Conservation (phyloP, 352 stramenopile species). For the Pythium aquatile region DNA sequence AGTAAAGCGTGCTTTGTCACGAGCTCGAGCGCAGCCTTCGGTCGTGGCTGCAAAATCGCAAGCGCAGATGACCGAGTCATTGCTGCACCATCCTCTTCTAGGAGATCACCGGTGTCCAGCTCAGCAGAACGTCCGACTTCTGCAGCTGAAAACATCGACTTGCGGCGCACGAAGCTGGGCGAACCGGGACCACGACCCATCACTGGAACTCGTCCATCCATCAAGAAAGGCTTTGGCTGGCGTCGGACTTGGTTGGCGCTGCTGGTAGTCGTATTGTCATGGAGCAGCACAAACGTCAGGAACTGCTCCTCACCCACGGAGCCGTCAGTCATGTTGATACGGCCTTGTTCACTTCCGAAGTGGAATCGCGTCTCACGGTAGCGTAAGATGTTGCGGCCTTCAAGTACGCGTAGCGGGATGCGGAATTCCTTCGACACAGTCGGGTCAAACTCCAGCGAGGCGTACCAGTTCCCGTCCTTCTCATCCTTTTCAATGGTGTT, state of each 20-base stretch:
- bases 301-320: slow-evolving; percentile 34
- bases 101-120: slow-evolving; percentile 17
- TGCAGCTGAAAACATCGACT: slow-evolving; percentile 70
- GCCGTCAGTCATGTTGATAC: slow-evolving; percentile 17
- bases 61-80: slow-evolving; percentile 49
- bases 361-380: slow-evolving; percentile 71
- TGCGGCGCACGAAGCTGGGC: slow-evolving; percentile 76
- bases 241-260: slow-evolving; percentile 3
- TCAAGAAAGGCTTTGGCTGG: slow-evolving; percentile 34
- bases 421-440: slow-evolving; percentile 35
- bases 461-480: slow-evolving; percentile 38
- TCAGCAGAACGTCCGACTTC: slow-evolving; percentile 33
- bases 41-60: slow-evolving; percentile 66
- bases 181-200: slow-evolving; percentile 84
- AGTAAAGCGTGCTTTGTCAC: slow-evolving; percentile 56
- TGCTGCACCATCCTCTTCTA: slow-evolving; percentile 41
- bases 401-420: slow-evolving; percentile 54
- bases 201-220: slow-evolving; percentile 65
- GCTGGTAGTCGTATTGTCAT: slow-evolving; percentile 35
- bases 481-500: slow-evolving; percentile 19
- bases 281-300: slow-evolving; percentile 60
- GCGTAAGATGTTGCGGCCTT: slow-evolving; percentile 48
- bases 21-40: slow-evolving; percentile 58
- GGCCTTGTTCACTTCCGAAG: slow-evolving; percentile 25
- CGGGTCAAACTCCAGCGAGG: slow-evolving; percentile 50